Evolutionary conservation across 2,329 filamentous ascomycete species (phyloP).

Genomic region (Phialocephala sp.): DNA sequence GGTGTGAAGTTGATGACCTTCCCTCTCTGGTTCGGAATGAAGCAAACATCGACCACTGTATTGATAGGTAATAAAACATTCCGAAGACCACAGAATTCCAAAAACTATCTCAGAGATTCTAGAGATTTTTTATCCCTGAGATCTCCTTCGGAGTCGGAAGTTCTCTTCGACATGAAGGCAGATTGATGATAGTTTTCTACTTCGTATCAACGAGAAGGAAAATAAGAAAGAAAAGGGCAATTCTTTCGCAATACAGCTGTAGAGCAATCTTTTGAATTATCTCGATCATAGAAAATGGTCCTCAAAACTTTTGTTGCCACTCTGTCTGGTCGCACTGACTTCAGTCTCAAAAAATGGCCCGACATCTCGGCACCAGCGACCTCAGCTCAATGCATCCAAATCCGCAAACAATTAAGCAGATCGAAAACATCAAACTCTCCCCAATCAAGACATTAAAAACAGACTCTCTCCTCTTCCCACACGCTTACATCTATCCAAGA

Average conservation of each 20-base stretch:
- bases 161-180: no score
- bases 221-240: no score
- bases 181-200: no score
- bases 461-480: neutral
- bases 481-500: neutral
- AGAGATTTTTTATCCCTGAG: no score
- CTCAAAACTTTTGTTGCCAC: neutral
- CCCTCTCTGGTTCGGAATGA: neutral
- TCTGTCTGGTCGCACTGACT: neutral
- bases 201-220: no score
- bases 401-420: neutral
- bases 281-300: neutral
- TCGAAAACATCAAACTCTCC: neutral
- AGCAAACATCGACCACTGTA: neutral
- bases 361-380: neutral
- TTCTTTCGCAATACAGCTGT: no score
- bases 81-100: neutral
- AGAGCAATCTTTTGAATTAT: neutral
- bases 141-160: no score
- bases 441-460: neutral
- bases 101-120: neutral
- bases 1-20: neutral
- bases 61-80: neutral
- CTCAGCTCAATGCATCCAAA: neutral
- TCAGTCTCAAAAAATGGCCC: neutral